A percentile compares a stretch with the other conserved stretches of the same genome.
These are phyloP conservation scores for Trapa bicornis DNA, from an alignment of 345 rosid species.

Conservation along the genomic window DNA sequence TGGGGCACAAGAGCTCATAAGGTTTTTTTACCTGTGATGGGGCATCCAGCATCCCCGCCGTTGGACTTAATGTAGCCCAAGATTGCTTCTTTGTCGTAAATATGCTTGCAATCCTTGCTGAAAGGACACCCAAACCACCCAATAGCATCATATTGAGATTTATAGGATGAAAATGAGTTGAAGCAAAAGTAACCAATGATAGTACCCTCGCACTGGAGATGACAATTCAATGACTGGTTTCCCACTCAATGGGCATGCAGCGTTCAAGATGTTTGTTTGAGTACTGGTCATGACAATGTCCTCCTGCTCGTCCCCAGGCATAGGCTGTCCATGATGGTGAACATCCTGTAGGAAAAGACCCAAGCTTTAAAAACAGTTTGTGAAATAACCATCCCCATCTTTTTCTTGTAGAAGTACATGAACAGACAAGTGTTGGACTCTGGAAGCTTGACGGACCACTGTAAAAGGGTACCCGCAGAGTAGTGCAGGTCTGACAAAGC, in stretches of 20 bases:
- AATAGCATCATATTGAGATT: neutral
- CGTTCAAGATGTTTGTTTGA: constrained; percentile 59
- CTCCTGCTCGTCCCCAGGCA: constrained; percentile 93
- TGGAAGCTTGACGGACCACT: neutral
- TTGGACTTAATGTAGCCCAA: constrained; percentile 30
- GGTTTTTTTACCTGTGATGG: constrained; percentile 46
- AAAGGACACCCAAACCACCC: constrained; percentile 6
- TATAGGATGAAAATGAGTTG: neutral
- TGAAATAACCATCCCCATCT: neutral
- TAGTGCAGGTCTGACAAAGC: neutral
- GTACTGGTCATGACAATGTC: constrained; percentile 81
- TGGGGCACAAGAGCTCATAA: neutral
- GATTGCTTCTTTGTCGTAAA: constrained; percentile 54
- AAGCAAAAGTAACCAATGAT: neutral
- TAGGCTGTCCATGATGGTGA: constrained; percentile 72
- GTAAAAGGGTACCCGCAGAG: neutral
- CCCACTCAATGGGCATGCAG: constrained; percentile 68
- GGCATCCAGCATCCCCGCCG: constrained; percentile 35
- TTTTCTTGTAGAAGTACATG: neutral
- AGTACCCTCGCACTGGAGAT: constrained; percentile 88
- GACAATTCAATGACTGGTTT: constrained; percentile 55
- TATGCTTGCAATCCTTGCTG: constrained; percentile 80
- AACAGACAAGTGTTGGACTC: neutral
- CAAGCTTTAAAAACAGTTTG: neutral
- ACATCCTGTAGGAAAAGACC: constrained; percentile 43